Percentiles rank a stretch among this genome's conserved stretches.
Conservation (phyloP, 371 early-diverging fungal species). For the Mortierella sp. region DNA sequence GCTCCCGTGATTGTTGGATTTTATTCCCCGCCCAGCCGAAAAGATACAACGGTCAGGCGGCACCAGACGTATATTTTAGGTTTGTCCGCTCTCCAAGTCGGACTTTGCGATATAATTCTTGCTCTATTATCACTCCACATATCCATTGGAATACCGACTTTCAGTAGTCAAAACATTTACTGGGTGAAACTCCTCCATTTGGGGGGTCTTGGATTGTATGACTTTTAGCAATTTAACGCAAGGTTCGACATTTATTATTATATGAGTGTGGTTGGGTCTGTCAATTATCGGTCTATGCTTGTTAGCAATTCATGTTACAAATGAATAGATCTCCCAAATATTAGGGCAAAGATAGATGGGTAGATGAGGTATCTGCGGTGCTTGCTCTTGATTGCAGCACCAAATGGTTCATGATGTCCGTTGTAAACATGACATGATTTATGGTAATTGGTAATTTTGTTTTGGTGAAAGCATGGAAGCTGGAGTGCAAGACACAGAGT, state of each 20-base stretch:
- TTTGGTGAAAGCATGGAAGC: no score
- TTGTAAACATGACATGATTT: no score
- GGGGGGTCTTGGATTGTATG: no score
- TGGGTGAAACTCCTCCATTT: not conserved
- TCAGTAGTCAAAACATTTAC: not conserved
- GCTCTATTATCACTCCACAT: not conserved
- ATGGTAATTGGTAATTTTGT: no score
- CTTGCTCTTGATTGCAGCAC: no score
- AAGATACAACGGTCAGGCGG: not conserved
- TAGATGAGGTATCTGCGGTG: no score
- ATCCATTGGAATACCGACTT: not conserved
- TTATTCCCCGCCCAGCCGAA: slow-evolving; percentile 5
- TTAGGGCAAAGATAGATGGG: not conserved
- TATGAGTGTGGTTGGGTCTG: no score
- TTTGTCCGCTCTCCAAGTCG: not conserved
- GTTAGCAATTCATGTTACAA: not conserved
- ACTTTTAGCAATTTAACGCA: no score
- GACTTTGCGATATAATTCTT: not conserved
- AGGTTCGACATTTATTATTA: not conserved
- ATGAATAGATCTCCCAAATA: not conserved
- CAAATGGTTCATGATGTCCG: no score
- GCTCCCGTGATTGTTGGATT: not conserved
- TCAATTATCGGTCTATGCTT: not conserved
- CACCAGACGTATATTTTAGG: not conserved
- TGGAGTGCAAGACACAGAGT: no score